A percentile compares a stretch with the other conserved stretches of the same genome.
Evolutionary conservation across 805 yeast genomes (phyloP).

Genomic region (Saccharomycopsis fodiens): DNA sequence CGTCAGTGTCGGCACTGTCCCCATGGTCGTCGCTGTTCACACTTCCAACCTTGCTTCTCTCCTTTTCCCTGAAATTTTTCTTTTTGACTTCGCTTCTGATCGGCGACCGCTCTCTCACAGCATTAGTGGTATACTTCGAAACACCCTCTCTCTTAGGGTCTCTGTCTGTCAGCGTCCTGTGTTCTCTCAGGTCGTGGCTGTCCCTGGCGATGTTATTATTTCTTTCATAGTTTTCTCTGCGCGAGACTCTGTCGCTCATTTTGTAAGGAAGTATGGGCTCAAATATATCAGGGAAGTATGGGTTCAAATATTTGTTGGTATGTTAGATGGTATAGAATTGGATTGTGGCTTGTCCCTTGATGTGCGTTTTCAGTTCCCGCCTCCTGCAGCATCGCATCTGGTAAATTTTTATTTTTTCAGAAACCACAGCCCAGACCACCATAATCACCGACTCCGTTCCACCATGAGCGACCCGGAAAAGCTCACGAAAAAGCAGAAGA

Average conservation of each 20-base stretch:
- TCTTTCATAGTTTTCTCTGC: slow-evolving; percentile 18
- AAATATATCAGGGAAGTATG: no score
- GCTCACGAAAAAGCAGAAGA: slow-evolving; percentile 57
- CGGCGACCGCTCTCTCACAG: neutral
- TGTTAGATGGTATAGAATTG: no score
- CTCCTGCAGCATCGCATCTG: neutral
- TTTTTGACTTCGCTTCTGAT: neutral
- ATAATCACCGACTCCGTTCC: neutral
- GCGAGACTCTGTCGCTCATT: slow-evolving; percentile 3
- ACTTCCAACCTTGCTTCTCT: slow-evolving; percentile 26
- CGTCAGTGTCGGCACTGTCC: slow-evolving; percentile 22
- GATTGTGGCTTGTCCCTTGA: no score
- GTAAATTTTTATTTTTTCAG: neutral
- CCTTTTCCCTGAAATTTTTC: slow-evolving; percentile 11
- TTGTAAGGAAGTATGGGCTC: no score
- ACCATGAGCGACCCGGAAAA: slow-evolving; percentile 31
- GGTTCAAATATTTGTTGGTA: no score
- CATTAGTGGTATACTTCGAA: neutral
- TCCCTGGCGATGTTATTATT: neutral
- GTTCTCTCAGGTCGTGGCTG: neutral
- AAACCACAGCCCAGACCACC: slow-evolving; percentile 22
- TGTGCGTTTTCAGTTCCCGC: neutral
- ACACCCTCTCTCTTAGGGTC: neutral
- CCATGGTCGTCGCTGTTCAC: slow-evolving; percentile 6
- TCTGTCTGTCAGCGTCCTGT: neutral